Evolutionary conservation across 192 early-diverging fungal genomes (phyloP).

Genomic region (Obelidium mucronatum): DNA sequence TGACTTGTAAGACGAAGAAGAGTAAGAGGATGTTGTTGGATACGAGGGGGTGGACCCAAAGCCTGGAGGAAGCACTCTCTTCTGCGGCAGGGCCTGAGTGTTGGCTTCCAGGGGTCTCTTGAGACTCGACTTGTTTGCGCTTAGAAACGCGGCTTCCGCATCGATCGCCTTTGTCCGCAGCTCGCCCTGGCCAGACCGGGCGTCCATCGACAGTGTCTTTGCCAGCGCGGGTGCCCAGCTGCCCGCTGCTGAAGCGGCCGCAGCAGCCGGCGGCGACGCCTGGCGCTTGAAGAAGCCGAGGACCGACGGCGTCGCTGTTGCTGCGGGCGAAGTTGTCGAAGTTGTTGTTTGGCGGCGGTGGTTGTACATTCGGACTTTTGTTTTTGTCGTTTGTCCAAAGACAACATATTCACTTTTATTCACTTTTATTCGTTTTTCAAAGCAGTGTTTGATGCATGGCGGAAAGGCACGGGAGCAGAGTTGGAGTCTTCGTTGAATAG

Average conservation of each 20-base stretch:
- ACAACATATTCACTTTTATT: no score
- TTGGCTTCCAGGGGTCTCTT: no score
- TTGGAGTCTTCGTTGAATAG: no score
- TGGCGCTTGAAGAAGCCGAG: not conserved
- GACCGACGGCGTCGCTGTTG: not conserved
- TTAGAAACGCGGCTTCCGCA: not conserved
- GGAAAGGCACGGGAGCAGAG: no score
- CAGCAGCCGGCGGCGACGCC: not conserved
- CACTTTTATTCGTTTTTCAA: no score
- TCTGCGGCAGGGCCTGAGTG: not conserved
- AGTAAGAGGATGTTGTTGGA: not conserved
- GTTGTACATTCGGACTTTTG: slow-evolving; percentile 1
- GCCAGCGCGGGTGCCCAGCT: not conserved
- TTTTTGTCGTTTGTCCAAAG: no score
- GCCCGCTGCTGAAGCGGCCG: not conserved
- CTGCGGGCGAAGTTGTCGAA: not conserved
- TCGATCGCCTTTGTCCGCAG: not conserved
- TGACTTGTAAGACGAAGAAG: not conserved
- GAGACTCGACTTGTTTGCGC: no score
- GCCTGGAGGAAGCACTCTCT: not conserved
- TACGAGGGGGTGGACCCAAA: not conserved
- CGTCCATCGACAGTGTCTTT: not conserved
- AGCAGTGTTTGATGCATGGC: no score
- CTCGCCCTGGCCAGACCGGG: not conserved
- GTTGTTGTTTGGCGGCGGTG: not conserved